Base-by-base conservation (phyloP, 768 basidiomycete species). In the Amanita pallidorosea region DNA sequence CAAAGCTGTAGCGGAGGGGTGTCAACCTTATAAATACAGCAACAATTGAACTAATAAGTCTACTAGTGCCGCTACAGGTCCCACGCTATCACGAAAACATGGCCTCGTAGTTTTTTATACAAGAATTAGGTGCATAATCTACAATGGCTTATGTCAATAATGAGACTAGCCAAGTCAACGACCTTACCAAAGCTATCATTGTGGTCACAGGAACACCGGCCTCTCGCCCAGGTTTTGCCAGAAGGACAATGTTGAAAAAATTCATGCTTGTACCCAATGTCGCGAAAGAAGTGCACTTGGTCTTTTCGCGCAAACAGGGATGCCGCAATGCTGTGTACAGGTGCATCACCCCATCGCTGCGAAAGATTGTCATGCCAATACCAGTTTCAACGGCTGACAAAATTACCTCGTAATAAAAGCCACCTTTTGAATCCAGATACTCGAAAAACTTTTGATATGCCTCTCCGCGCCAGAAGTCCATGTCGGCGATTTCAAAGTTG, bases 401-500 rank as follows among this genome's bases (percentile, higher is more conserved):
- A 48, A 18, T 8, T 25, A 85, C 85, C 80, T 92, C 90, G 59
- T 92, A 93, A 68, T 93, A 93, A 66, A 94, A 92, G 4, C 92
- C 92, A 35, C 92, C 92, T 43, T 79, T 77, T 2, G 74, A 66
- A 56, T 95, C 93, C 31, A 95, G 75, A 62, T 78, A 76, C 25
- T 88, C 79, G 58, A 95, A 95, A 69, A 85, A 94, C 44, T 79
- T 75, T 57, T 77, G 75, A 66, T 96, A 97, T 0, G 88, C 85
- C 56, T 89, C 81, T 1, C 76, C 72, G 51, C 91, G 71, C 88
- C 90, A 95, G 62, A 95, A 88, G 56, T 89, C 81, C 72, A 96
- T 80, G 59, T 84, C 80, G 3, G 80, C 91, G 53, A 97, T 95
- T 66, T 94, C 91, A 58, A 94, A 94, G 64, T 92, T 94, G 58